Base-by-base conservation (phyloP, 441 rosid genomes). In the Cnidoscolus chayamansa region DNA sequence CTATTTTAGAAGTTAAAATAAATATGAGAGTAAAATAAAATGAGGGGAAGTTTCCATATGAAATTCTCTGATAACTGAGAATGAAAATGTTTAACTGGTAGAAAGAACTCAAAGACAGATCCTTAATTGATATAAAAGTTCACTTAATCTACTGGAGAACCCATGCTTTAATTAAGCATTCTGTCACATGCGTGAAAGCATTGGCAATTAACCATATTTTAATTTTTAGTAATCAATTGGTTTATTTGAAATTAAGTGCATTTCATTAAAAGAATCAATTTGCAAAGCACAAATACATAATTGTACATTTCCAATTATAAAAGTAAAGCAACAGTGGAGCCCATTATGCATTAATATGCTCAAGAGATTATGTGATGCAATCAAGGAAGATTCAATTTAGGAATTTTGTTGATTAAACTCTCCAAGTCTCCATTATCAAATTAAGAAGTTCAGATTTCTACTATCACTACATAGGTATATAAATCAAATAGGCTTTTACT, bases 31-130 rank as follows among this genome's bases (percentile, higher is more conserved):
- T 57, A 12, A 1, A 72, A 25, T 20, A 47, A 58, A 71, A 43
- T 31, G n/a, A 35, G 56, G 43, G 11, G 20, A 49, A 68, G 25
- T 15, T 2, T 59, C 43, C 51, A 45, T 17, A 47, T 55, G 8
- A 67, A 63, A 61, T 72, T 25, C 37, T 31, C 57, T 9, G 15
- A 63, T 0, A 10, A 76, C 40, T 63, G 8, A 25, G 31, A 48
- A 35, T 10, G 30, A 55, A 30, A 7, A 68, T 40, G 63, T 17
- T 71, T 51, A 25, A 53, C 74, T 31, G 65, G 48, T 0, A 10
- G 30, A 10, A 63, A 72, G 57, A 20, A 17, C 63, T 68, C 61
- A 9, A 56, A 45, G 40, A 54, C 31, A 53, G 20, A 66, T 57
- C 10, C 15, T 13, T 12, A 7, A 45, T 37, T 54, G 17, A 47